These are phyloP conservation scores for Penicillium coffeae DNA, from an alignment of 495 filamentous ascomycete species.

Conservation along the genomic window DNA sequence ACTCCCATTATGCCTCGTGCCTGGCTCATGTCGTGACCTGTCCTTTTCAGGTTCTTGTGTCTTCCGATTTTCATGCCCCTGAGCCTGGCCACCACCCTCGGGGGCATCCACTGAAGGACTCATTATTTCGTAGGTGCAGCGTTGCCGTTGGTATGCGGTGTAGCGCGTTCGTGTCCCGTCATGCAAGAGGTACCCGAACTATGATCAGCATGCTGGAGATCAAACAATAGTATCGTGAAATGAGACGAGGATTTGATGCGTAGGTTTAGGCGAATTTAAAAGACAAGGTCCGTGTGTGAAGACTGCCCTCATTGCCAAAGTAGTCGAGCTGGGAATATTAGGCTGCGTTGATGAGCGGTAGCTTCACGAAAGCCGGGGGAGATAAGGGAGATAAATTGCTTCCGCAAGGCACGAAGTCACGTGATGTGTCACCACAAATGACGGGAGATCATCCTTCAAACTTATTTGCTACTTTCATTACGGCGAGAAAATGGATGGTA, in stretches of 20 bases:
- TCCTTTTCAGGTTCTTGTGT: not conserved
- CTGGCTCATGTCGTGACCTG: not conserved
- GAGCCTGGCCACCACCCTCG: not conserved
- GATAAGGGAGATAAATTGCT: not conserved
- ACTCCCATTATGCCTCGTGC: not conserved
- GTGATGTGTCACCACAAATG: too few relatives aligned
- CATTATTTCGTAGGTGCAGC: not conserved
- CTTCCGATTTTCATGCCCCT: not conserved
- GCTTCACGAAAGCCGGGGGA: not conserved
- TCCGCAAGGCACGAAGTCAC: too few relatives aligned
- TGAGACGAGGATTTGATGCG: too few relatives aligned
- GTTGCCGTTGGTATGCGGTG: not conserved
- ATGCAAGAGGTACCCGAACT: not conserved
- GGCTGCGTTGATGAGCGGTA: too few relatives aligned
- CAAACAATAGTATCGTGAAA: too few relatives aligned
- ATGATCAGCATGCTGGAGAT: not conserved
- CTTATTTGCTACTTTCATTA: too few relatives aligned
- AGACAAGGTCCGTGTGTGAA: too few relatives aligned
- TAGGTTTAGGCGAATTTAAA: too few relatives aligned
- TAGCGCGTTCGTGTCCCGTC: not conserved
- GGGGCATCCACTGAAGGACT: not conserved
- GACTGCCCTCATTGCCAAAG: too few relatives aligned
- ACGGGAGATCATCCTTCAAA: too few relatives aligned
- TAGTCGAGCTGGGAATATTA: too few relatives aligned
- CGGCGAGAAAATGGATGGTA: too few relatives aligned